phyloP scores from a whole-genome alignment of 1,139 yeast genomes.

The Hanseniaspora sp. region DNA sequence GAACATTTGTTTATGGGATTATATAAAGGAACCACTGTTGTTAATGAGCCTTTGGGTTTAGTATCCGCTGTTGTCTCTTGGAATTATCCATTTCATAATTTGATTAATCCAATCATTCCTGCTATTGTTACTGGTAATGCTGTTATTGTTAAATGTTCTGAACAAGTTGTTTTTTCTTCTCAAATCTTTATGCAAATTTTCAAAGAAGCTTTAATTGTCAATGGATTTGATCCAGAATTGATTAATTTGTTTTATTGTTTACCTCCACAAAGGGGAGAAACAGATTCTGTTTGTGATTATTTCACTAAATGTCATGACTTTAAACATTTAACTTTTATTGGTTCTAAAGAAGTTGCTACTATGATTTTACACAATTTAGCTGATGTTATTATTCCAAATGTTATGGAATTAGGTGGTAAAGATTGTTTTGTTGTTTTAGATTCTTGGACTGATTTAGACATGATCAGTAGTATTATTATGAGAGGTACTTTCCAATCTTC shows the following conservation, averaged over 20 bases:
- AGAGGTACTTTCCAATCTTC: slow-evolving; percentile 94
- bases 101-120: slow-evolving; percentile 85
- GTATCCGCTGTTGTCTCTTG: slow-evolving; percentile 87
- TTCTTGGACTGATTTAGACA: slow-evolving; percentile 45
- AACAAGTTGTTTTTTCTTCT: slow-evolving; percentile 92
- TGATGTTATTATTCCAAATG: slow-evolving; percentile 76
- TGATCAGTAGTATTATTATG: slow-evolving; percentile 70
- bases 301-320: slow-evolving; percentile 75
- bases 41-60: slow-evolving; percentile 85
- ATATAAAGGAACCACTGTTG: slow-evolving; percentile 79
- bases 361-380: slow-evolving; percentile 76
- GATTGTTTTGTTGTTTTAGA: slow-evolving; percentile 82
- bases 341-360: slow-evolving; percentile 89
- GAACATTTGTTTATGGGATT: slow-evolving; percentile 62
- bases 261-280: slow-evolving; percentile 23
- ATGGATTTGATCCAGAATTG: slow-evolving; percentile 66
- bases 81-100: slow-evolving; percentile 92
- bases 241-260: slow-evolving; percentile 62
- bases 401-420: slow-evolving; percentile 91
- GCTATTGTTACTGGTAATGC: slow-evolving; percentile 84
- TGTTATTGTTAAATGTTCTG: slow-evolving; percentile 83
- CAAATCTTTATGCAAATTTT: slow-evolving; percentile 62
- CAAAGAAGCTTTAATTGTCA: slow-evolving; percentile 55
- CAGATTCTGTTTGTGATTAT: slow-evolving; percentile 38
- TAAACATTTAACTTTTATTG: slow-evolving; percentile 84